Evolutionary conservation across 805 yeast species (phyloP).

Genomic region (Candida corydali): DNA sequence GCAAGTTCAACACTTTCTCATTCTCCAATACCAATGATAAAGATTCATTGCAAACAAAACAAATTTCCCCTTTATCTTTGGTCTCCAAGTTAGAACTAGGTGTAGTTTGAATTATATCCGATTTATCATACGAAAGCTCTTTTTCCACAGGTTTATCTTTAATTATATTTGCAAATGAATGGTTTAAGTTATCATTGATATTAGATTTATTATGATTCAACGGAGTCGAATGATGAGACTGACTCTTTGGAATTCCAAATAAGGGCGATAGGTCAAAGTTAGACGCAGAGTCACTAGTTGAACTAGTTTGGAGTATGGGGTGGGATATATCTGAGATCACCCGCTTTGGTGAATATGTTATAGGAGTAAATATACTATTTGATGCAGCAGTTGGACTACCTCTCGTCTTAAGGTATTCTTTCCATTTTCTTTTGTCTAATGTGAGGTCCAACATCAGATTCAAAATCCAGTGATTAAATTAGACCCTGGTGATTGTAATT

Average conservation of each 20-base stretch:
- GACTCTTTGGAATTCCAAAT: neutral
- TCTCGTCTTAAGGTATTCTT: conserved; percentile 1
- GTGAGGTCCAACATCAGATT: conserved; percentile 3
- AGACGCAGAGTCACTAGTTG: conserved; percentile 1
- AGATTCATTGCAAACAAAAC: conserved; percentile 52
- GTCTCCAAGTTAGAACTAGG: conserved; percentile 5
- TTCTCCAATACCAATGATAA: conserved; percentile 41
- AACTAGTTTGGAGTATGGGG: neutral
- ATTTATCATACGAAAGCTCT: neutral
- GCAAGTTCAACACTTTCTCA: conserved; percentile 44
- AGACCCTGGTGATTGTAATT: too few species aligned
- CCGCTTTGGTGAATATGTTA: conserved; percentile 3
- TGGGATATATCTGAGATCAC: conserved; percentile 1
- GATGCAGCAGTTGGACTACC: conserved; percentile 3
- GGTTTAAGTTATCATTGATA: neutral
- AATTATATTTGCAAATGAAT: conserved; percentile 5
- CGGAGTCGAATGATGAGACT: neutral
- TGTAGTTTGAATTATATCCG: conserved; percentile 11
- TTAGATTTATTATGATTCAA: too few species aligned
- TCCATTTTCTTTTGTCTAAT: conserved; percentile 5
- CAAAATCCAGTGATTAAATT: neutral
- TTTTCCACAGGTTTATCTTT: conserved; percentile 4
- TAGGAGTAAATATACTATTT: neutral
- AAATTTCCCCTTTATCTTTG: conserved; percentile 14
- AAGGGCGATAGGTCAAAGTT: conserved; percentile 3